Evolutionary conservation across 306 rosid species (phyloP).

Genomic region (Pueraria montana): DNA sequence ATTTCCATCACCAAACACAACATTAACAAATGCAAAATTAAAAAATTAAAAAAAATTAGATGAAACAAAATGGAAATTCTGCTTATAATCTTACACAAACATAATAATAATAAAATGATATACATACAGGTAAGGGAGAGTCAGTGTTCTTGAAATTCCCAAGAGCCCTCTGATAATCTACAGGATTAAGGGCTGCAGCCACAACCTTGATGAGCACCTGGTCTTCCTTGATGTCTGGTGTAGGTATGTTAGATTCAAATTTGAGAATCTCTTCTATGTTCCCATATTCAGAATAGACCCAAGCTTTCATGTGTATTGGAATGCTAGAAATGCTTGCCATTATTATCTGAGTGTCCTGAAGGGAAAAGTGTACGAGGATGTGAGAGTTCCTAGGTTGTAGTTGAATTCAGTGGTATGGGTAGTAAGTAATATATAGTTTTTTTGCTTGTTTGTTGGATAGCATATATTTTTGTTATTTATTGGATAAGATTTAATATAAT

Average conservation of each 20-base stretch:
- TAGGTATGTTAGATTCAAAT: slow-evolving; percentile 51
- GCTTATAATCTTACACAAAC: background rate
- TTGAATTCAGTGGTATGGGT: background rate
- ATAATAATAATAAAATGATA: slow-evolving; percentile 9
- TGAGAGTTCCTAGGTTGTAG: background rate
- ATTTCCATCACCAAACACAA: slow-evolving; percentile 1
- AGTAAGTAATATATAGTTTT: too few relatives aligned
- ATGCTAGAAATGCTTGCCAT: background rate
- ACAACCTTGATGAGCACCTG: slow-evolving; percentile 73
- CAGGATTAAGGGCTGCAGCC: too few relatives aligned
- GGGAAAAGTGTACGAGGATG: background rate
- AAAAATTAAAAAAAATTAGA: background rate
- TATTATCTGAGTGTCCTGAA: background rate
- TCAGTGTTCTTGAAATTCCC: slow-evolving; percentile 52
- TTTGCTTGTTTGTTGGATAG: too few relatives aligned
- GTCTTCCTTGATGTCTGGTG: slow-evolving; percentile 57
- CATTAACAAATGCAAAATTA: background rate
- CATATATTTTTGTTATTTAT: too few relatives aligned
- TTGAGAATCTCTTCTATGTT: slow-evolving; percentile 59
- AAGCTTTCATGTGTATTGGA: too few relatives aligned
- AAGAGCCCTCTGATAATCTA: slow-evolving; percentile 68
- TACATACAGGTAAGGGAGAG: slow-evolving; percentile 56
- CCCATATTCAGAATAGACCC: slow-evolving; percentile 70
- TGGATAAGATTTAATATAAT: too few relatives aligned
- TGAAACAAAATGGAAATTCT: background rate